phyloP scores from a whole-genome alignment of 768 basidiomycete species.

The Rickenella mellea region DNA sequence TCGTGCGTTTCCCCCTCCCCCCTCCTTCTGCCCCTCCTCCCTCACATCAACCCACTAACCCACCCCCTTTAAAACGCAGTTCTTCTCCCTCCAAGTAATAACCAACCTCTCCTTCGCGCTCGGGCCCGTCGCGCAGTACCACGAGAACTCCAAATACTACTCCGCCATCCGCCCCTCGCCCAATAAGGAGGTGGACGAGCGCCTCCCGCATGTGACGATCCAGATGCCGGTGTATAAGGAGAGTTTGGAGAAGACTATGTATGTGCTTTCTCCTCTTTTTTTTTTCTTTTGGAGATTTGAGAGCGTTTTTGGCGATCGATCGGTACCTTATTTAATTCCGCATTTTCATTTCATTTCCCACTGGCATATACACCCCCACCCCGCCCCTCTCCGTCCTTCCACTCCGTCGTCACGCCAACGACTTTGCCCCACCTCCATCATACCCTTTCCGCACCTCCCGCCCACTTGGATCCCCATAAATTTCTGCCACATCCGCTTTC shows the following conservation, averaged over 20 bases:
- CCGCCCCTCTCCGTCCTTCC: too few relatives aligned
- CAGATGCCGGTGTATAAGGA: constrained; percentile 89
- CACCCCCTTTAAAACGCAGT: constrained; percentile 41
- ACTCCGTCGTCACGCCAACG: too few relatives aligned
- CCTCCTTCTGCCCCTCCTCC: not conserved
- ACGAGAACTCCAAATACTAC: constrained; percentile 79
- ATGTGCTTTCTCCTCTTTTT: constrained; percentile 19
- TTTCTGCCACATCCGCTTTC: too few relatives aligned
- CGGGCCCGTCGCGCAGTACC: constrained; percentile 79
- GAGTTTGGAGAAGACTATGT: constrained; percentile 76
- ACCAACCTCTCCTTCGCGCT: constrained; percentile 60
- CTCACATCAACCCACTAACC: constrained; percentile 1
- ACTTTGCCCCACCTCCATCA: too few relatives aligned
- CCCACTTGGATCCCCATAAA: too few relatives aligned
- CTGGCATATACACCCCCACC: too few relatives aligned
- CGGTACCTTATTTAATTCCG: not conserved
- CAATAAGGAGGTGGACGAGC: constrained; percentile 52
- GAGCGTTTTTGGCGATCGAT: not conserved
- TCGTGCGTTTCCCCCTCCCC: constrained; percentile 35
- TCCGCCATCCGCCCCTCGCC: constrained; percentile 56
- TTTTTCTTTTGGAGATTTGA: not conserved
- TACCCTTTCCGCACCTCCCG: too few relatives aligned
- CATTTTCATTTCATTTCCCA: too few relatives aligned
- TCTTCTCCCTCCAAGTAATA: constrained; percentile 65
- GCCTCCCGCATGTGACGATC: constrained; percentile 66